Base-by-base conservation (phyloP, 2,329 filamentous ascomycete genomes). In the Penicillium verrucosum region DNA sequence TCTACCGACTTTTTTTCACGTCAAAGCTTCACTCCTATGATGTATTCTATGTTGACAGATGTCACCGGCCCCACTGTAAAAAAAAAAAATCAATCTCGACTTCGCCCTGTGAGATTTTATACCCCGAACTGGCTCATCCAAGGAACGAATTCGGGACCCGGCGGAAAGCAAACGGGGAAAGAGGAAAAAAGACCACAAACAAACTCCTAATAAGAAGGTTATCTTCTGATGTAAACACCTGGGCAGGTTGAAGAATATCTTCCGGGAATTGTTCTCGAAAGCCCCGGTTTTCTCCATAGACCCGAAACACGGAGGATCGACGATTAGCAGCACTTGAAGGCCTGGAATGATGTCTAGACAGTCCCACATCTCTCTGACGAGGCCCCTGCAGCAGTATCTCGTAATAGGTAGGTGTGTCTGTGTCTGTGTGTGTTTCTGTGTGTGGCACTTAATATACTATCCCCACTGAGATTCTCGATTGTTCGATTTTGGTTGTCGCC, bases 251-350 rank as follows among this genome's bases (percentile, higher is more conserved):
- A 37, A 29, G 11, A 37, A 21, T 48, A 34, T 44, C 23, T 21
- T 37, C 7, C 11, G 34, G 34, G 11, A 12, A 32, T 25, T 36
- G 4, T 54, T 54, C 51, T 54, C 43, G 51, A 53, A 53, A 46
- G 36, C 21, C 54, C 41, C 54, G 5, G 36, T 36, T 52, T 56
- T 56, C 30, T 18, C 58, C 58, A 58, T 53, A 43, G 30, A 54
- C 48, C 32, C 46, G 49, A 62, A 62, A 63, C 59, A 42, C 60
- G 58, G 59, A 48, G 51, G 62, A 64, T 64, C 62, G 56, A 60
- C 60, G 36, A 30, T 40, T 58, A 58, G 56, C 14, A 58, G 54
- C 14, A 51, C 29, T 27, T 5, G 30, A 21, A 21, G 21, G 27
- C 14, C 49, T 38, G 21, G 27, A 48, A 27, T 32, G 21, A 45